These are phyloP conservation scores for Cystofilobasidium capitatum DNA, from an alignment of 768 basidiomycete species.

Conservation along the genomic window DNA sequence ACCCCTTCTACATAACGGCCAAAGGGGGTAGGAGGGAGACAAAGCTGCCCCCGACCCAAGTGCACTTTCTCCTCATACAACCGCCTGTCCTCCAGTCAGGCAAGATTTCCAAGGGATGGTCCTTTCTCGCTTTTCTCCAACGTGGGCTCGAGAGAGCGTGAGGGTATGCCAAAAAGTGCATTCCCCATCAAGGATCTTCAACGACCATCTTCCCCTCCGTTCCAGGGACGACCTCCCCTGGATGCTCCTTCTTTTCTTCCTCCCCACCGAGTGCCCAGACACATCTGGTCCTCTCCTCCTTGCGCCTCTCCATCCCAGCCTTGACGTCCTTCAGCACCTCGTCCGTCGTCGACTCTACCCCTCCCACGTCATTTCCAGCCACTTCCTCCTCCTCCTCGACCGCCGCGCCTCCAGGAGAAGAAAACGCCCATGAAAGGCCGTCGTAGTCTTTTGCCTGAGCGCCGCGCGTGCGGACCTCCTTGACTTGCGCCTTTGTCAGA, in stretches of 20 bases:
- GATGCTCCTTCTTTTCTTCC: conserved; percentile 26
- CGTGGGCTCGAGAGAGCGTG: too few species aligned
- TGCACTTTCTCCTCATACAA: too few species aligned
- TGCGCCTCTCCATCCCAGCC: conserved; percentile 26
- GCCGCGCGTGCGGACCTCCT: not conserved
- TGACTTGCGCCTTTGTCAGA: conserved; percentile 15
- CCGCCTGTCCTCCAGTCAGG: too few species aligned
- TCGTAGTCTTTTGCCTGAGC: not conserved
- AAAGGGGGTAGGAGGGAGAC: too few species aligned
- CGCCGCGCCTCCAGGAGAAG: not conserved
- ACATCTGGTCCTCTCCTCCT: not conserved
- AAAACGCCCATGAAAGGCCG: not conserved
- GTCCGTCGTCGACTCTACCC: conserved; percentile 41
- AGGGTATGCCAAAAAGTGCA: too few species aligned
- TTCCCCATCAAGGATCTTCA: too few species aligned
- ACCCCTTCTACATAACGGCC: too few species aligned
- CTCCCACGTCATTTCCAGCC: conserved; percentile 49
- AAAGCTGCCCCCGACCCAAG: too few species aligned
- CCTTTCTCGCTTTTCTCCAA: too few species aligned
- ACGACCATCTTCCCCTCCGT: too few species aligned
- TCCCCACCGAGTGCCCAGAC: conserved; percentile 23
- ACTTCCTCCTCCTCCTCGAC: conserved; percentile 54
- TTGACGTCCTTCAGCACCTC: conserved; percentile 31
- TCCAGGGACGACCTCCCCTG: conserved; percentile 26
- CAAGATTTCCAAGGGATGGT: too few species aligned